These are phyloP conservation scores for Vitellaria paradoxa DNA, from an alignment of 179 eudicot genomes.

Conservation along the genomic window DNA sequence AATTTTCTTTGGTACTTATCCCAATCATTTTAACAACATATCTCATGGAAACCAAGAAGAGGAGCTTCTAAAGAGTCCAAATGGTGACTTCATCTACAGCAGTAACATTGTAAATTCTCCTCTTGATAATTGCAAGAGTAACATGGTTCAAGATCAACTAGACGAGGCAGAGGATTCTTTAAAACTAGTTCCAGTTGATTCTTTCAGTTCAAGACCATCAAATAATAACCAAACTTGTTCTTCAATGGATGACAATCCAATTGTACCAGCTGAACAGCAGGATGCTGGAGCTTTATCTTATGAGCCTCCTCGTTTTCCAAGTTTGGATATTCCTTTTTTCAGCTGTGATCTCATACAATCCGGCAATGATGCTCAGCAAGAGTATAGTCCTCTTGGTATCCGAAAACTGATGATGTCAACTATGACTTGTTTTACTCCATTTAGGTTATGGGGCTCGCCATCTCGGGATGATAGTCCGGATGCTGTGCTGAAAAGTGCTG, in stretches of 20 bases:
- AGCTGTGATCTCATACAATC: conserved; percentile 90
- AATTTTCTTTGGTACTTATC: conserved; percentile 18
- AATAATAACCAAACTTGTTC: conserved; percentile 32
- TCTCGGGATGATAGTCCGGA: conserved; percentile 70
- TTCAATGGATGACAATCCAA: conserved; percentile 29
- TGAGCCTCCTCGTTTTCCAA: conserved; percentile 94
- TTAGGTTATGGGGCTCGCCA: conserved; percentile 90
- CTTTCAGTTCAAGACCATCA: conserved; percentile 35
- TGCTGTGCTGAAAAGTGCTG: conserved; percentile 85
- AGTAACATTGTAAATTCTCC: conserved; percentile 28
- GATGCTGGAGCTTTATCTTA: conserved; percentile 69
- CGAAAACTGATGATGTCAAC: conserved; percentile 81
- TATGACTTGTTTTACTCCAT: conserved; percentile 57
- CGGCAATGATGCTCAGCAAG: conserved; percentile 63
- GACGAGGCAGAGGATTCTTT: conserved; percentile 29
- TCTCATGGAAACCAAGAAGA: conserved; percentile 35
- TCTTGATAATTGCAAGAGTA: conserved; percentile 23
- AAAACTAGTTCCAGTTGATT: conserved; percentile 50
- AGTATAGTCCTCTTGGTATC: conserved; percentile 92
- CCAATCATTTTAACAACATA: conserved; percentile 32
- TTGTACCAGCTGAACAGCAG: conserved; percentile 24
- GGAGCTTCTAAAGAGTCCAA: conserved; percentile 30
- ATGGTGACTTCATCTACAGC: conserved; percentile 29
- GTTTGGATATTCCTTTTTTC: conserved; percentile 85
- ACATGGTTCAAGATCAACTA: conserved; percentile 28